phyloP scores from a whole-genome alignment of 805 yeast genomes.

The Candida germanica region DNA sequence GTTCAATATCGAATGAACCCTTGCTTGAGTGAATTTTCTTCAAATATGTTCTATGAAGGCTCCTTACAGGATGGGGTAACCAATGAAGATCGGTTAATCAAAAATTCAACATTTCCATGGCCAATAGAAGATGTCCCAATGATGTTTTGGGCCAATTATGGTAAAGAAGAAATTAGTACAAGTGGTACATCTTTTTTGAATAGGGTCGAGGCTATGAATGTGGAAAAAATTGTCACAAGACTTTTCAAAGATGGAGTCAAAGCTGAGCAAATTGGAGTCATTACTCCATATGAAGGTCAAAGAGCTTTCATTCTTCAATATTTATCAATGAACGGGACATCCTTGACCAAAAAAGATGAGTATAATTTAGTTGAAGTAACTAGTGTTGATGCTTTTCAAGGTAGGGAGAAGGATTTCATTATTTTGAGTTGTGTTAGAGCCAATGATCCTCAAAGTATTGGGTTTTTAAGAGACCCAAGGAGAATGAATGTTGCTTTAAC shows the following conservation, averaged over 20 bases:
- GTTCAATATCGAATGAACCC: slow-evolving; percentile 98
- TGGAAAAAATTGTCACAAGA: slow-evolving; percentile 71
- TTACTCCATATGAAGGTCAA: slow-evolving; percentile 95
- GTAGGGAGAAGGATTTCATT: slow-evolving; percentile 44
- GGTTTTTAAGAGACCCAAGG: slow-evolving; percentile 43
- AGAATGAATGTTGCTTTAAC: slow-evolving; percentile 45
- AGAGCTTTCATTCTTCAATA: slow-evolving; percentile 76
- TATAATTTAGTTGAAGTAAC: slow-evolving; percentile 81
- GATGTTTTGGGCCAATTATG: slow-evolving; percentile 93
- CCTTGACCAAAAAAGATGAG: slow-evolving; percentile 51
- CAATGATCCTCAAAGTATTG: slow-evolving; percentile 38
- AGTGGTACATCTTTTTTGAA: slow-evolving; percentile 81
- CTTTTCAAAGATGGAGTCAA: slow-evolving; percentile 73
- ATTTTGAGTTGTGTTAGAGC: slow-evolving; percentile 45
- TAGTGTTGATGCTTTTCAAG: slow-evolving; percentile 42
- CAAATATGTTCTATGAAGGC: slow-evolving; percentile 92
- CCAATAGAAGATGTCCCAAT: slow-evolving; percentile 80
- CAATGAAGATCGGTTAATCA: slow-evolving; percentile 59
- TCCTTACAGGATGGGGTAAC: slow-evolving; percentile 89
- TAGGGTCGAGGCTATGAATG: slow-evolving; percentile 85
- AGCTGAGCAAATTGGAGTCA: slow-evolving; percentile 84
- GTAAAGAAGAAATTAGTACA: slow-evolving; percentile 82
- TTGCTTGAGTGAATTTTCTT: slow-evolving; percentile 77
- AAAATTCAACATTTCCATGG: slow-evolving; percentile 78
- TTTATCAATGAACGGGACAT: slow-evolving; percentile 67